Evolutionary conservation across 805 yeast genomes (phyloP).

Genomic region (Kurtzmaniella cleridarum): DNA sequence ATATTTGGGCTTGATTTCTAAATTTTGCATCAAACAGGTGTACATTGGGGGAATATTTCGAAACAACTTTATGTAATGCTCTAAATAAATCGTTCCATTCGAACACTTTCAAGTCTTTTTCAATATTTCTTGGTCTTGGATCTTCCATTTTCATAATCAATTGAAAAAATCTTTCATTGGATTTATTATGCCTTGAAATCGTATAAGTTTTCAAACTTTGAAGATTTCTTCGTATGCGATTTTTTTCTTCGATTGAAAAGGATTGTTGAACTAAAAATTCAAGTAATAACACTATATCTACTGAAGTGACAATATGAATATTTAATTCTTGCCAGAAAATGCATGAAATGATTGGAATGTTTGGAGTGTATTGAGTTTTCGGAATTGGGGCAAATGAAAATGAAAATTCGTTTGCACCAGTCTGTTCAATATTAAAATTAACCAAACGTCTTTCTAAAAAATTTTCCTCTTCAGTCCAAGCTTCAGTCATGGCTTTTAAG

Average conservation of each 20-base stretch:
- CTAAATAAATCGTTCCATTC: constrained; percentile 48
- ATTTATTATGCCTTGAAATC: constrained; percentile 41
- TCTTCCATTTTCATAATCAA: constrained; percentile 54
- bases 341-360: constrained; percentile 50
- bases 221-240: constrained; percentile 60
- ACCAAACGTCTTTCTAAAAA: constrained; percentile 44
- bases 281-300: constrained; percentile 53
- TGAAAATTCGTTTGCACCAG: constrained; percentile 22
- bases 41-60: constrained; percentile 43
- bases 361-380: constrained; percentile 29
- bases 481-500: constrained; percentile 28
- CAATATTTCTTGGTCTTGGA: constrained; percentile 67
- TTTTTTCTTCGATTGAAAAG: constrained; percentile 64
- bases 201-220: constrained; percentile 61
- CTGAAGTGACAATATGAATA: constrained; percentile 54
- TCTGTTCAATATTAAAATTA: constrained; percentile 34
- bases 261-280: constrained; percentile 51
- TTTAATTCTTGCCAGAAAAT: constrained; percentile 49
- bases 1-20: neutral
- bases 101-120: constrained; percentile 65
- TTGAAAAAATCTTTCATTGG: constrained; percentile 24
- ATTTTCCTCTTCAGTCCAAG: constrained; percentile 46
- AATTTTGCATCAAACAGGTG: neutral
- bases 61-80: constrained; percentile 52
- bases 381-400: constrained; percentile 34